These are phyloP conservation scores for Platanthera guangdongensis DNA, from an alignment of 106 monocot species.

Conservation along the genomic window DNA sequence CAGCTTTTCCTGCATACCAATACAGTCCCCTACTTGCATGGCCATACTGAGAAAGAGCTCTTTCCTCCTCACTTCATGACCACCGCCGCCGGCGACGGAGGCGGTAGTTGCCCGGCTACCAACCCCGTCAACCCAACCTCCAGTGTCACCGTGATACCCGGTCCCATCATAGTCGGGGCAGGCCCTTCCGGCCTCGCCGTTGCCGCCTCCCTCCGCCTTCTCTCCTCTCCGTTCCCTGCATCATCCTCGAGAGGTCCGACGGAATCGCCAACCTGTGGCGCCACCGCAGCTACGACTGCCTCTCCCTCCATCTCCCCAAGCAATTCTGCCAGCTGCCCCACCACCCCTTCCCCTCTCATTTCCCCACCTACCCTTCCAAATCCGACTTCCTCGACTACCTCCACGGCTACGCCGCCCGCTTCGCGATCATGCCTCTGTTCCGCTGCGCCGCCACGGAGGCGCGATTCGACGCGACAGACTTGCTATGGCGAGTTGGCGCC, in stretches of 20 bases:
- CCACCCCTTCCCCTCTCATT: conserved; percentile 53
- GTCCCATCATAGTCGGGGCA: conserved; percentile 77
- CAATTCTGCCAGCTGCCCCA: conserved; percentile 80
- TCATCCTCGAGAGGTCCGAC: conserved; percentile 54
- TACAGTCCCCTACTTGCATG: background rate
- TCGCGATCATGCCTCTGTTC: conserved; percentile 46
- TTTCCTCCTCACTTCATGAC: background rate
- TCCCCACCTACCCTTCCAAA: conserved; percentile 82
- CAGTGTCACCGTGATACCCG: conserved; percentile 8
- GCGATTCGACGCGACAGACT: conserved; percentile 23
- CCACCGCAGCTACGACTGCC: conserved; percentile 71
- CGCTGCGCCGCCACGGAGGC: conserved; percentile 33
- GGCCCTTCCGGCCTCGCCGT: conserved; percentile 89
- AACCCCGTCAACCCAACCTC: background rate
- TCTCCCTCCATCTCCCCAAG: conserved; percentile 83
- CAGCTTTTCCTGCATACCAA: background rate
- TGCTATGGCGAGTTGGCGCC: conserved; percentile 39
- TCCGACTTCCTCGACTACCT: conserved; percentile 71
- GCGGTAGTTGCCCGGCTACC: background rate
- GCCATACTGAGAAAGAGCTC: background rate
- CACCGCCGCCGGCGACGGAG: background rate
- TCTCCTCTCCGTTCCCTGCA: conserved; percentile 53
- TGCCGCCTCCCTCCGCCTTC: conserved; percentile 54
- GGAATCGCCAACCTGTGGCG: conserved; percentile 77
- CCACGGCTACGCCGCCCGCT: conserved; percentile 48